phyloP scores from a whole-genome alignment of 768 basidiomycete genomes.

The Agrocybe praecox region DNA sequence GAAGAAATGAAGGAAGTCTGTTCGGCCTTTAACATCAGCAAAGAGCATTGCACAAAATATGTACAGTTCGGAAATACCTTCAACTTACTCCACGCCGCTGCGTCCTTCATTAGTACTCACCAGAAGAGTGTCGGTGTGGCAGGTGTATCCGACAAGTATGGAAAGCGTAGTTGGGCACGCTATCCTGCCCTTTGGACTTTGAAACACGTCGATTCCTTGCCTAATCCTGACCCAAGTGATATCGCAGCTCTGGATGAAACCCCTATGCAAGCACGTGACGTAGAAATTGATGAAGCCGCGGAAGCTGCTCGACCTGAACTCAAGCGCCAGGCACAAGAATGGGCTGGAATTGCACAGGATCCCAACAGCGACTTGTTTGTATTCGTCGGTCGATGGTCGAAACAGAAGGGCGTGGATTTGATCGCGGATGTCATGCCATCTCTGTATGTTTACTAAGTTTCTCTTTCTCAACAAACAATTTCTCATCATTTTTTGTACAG shows the following conservation, averaged over 20 bases:
- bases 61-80: constrained; percentile 98
- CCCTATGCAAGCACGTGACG: constrained; percentile 68
- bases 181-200: constrained; percentile 97
- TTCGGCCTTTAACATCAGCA: constrained; percentile 96
- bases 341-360: constrained; percentile 93
- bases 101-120: constrained; percentile 89
- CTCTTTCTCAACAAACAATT: not conserved
- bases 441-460: constrained; percentile 45
- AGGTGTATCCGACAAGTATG: constrained; percentile 97
- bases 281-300: constrained; percentile 77
- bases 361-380: constrained; percentile 90
- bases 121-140: constrained; percentile 94
- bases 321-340: constrained; percentile 93
- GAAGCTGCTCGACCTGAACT: constrained; percentile 90
- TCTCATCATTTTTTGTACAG: constrained; percentile 39
- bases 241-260: constrained; percentile 90
- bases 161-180: constrained; percentile 95
- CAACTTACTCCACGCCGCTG: constrained; percentile 91
- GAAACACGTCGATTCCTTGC: constrained; percentile 92
- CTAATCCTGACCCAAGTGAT: constrained; percentile 94
- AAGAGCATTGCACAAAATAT: constrained; percentile 95
- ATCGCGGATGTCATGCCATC: constrained; percentile 96
- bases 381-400: constrained; percentile 97
- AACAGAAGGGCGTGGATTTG: constrained; percentile 97
- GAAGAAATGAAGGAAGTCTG: constrained; percentile 99